A percentile compares a stretch with the other conserved stretches of the same genome.
phyloP scores from a whole-genome alignment of 2,329 filamentous ascomycete genomes.

The Pseudogymnoascus sp. region DNA sequence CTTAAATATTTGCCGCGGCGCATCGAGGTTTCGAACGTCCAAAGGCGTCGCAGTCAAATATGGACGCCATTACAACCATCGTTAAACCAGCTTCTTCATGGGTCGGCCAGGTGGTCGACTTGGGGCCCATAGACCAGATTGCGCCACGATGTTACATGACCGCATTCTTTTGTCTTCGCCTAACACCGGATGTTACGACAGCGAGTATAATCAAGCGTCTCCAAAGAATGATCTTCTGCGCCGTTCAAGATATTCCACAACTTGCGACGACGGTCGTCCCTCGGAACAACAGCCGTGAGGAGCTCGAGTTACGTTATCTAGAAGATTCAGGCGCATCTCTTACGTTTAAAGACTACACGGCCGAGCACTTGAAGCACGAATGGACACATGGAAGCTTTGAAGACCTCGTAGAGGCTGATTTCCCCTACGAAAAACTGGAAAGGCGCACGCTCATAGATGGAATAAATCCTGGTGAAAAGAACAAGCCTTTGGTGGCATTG shows the following conservation, averaged over 20 bases:
- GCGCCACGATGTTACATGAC: constrained; percentile 3
- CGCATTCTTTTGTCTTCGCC: not conserved
- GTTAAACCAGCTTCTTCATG: not conserved
- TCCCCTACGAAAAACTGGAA: not conserved
- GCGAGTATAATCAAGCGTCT: not conserved
- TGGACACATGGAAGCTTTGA: constrained; percentile 9
- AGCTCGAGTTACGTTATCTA: not conserved
- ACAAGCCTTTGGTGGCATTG: not conserved
- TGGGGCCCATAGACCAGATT: constrained; percentile 6
- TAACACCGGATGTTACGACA: not conserved
- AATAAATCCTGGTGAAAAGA: not conserved
- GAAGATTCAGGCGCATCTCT: not conserved
- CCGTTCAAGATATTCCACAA: constrained; percentile 3
- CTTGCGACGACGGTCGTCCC: not conserved
- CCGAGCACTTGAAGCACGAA: not conserved
- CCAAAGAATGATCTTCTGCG: not conserved
- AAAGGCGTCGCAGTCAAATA: not conserved
- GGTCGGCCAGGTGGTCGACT: not conserved
- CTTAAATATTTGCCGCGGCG: not conserved
- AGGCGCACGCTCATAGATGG: not conserved
- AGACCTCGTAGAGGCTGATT: not conserved
- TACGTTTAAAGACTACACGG: not conserved
- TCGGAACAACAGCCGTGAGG: constrained; percentile 4
- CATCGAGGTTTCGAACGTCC: not conserved
- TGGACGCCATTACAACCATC: not conserved